Base-by-base conservation (phyloP, 1,139 yeast genomes). In the Magnusiomyces ingens region DNA sequence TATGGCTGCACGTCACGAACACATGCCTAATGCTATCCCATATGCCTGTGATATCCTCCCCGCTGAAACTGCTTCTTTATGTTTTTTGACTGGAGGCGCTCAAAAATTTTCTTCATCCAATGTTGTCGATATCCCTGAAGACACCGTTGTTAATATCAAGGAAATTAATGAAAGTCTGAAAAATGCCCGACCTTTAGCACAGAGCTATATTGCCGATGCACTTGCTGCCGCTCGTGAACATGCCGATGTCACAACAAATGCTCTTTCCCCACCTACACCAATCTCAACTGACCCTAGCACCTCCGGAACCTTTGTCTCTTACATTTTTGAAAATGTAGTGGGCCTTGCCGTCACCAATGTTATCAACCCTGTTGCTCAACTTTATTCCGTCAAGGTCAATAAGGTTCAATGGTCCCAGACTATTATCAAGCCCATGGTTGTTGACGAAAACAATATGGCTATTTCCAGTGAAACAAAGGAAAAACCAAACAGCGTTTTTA, bases 371-470 rank as follows among this genome's bases (percentile, higher is more conserved):
- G 50, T 52, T n/a, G 59, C 57, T n/a, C 57, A 57, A 45, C 59
- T 56, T 3, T 57, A 67, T 35, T 52, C 60, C 11, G 69, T 67
- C 6, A 55, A 62, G 12, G 71, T 69, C 22, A 69, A 69, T 45
- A 70, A 70, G 2, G 68, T 69, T 32, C 63, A 59, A 35, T 69
- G 72, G 72, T 69, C 71, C 0, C 72, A 69, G 65, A 67, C 11
- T 59, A 68, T 17, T 53, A 64, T 36, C 63, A 64, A 52, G 59
- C 63, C 15, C 29, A 50, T 38, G 43, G 48, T 46, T 40, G 47
- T 51, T 13, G 32, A 15, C n/a, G 50, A 51, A 2, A 57, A 55
- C 21, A 51, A 51, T 29, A 59, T 58, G 29, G 51, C 48, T 41
- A 38, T 52, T 13, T 49, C 32, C 12, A 38, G 38, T 18, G 52